Evolutionary conservation across 2,329 filamentous ascomycete genomes (phyloP).

Genomic region (Sporothrix dimorphospora): DNA sequence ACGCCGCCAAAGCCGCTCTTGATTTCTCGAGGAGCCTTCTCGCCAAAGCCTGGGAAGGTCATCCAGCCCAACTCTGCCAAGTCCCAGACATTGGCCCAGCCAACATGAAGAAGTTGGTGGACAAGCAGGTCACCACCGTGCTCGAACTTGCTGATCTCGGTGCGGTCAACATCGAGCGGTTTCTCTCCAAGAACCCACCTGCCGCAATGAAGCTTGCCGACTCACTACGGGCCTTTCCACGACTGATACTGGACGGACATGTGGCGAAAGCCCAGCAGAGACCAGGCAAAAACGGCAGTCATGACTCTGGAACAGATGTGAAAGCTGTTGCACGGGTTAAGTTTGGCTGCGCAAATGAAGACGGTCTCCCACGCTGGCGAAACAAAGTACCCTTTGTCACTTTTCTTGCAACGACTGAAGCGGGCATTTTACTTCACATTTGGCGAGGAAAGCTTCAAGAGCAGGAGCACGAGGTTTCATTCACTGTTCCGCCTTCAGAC

Average conservation of each 20-base stretch:
- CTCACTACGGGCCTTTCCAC: conserved; percentile 70
- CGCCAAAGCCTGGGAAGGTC: conserved; percentile 80
- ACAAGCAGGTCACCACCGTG: conserved; percentile 71
- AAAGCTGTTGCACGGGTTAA: conserved; percentile 52
- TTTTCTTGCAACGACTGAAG: conserved; percentile 71
- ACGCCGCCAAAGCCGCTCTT: conserved; percentile 68
- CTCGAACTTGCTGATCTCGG: conserved; percentile 69
- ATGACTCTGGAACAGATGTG: conserved; percentile 41
- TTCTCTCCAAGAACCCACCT: conserved; percentile 78
- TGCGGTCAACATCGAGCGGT: conserved; percentile 72
- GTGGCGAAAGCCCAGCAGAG: not conserved
- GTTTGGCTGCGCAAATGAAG: conserved; percentile 72
- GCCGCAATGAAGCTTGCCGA: conserved; percentile 74
- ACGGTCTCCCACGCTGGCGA: conserved; percentile 62
- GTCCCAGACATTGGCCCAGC: conserved; percentile 77
- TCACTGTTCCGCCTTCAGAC: conserved; percentile 58
- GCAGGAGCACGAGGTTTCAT: conserved; percentile 59
- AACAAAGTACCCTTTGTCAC: conserved; percentile 69
- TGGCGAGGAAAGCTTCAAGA: conserved; percentile 63
- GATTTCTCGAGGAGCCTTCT: conserved; percentile 77
- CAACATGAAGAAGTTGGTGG: conserved; percentile 72
- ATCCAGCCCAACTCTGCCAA: conserved; percentile 79
- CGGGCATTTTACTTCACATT: conserved; percentile 71
- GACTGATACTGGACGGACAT: conserved; percentile 47
- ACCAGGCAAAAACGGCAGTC: conserved; percentile 38